Evolutionary conservation across 495 filamentous ascomycete genomes (phyloP).

Genomic region (Penicillium nucicola): DNA sequence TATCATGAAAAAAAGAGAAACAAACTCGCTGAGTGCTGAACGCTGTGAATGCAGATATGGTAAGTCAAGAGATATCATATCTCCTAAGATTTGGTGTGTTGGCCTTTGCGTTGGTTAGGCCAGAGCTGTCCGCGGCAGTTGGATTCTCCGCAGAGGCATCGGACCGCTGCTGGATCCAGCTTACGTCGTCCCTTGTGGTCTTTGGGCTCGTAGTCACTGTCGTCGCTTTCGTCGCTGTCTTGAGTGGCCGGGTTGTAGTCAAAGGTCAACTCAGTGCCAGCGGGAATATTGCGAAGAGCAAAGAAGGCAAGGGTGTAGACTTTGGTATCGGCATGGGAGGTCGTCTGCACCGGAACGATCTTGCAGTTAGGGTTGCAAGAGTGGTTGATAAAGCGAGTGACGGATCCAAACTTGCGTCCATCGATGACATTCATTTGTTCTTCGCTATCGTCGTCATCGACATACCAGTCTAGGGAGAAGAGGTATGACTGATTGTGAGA

Average conservation of each 20-base stretch:
- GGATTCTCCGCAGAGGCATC: constrained; percentile 65
- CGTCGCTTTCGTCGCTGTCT: constrained; percentile 33
- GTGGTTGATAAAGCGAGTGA: constrained; percentile 64
- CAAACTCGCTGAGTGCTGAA: too few species aligned
- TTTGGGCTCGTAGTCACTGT: not conserved
- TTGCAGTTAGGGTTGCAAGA: constrained; percentile 72
- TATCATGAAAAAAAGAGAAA: too few species aligned
- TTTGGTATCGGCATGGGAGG: constrained; percentile 62
- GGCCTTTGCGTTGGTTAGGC: constrained; percentile 40
- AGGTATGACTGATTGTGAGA: constrained; percentile 59
- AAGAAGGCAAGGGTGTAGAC: constrained; percentile 91
- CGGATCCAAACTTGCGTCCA: constrained; percentile 54
- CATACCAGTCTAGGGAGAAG: constrained; percentile 81
- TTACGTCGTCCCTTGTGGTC: not conserved
- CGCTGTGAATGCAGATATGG: too few species aligned
- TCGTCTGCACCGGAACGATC: constrained; percentile 78
- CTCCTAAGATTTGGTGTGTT: not conserved
- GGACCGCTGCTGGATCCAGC: constrained; percentile 42
- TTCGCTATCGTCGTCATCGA: constrained; percentile 28
- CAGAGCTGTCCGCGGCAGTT: constrained; percentile 69
- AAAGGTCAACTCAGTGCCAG: constrained; percentile 77
- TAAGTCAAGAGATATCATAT: not conserved
- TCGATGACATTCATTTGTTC: constrained; percentile 53
- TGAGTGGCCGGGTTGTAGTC: constrained; percentile 64
- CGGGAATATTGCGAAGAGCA: constrained; percentile 63